These are phyloP conservation scores for Dioscorea alata DNA, from an alignment of 106 monocot genomes.

Conservation along the genomic window DNA sequence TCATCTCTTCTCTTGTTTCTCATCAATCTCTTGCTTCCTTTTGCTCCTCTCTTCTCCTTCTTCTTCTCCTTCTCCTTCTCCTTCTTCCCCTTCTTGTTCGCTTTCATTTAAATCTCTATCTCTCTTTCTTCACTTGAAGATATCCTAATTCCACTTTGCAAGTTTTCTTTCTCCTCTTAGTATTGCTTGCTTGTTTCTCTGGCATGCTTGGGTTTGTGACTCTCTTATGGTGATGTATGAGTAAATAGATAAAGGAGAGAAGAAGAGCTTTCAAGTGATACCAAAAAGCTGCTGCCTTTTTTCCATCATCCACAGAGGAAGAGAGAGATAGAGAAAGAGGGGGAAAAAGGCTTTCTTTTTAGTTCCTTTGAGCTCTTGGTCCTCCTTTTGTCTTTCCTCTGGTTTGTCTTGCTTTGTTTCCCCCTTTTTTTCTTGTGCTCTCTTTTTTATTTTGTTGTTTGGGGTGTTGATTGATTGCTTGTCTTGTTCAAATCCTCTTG, in stretches of 20 bases:
- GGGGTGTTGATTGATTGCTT: background rate
- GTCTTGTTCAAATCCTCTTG: background rate
- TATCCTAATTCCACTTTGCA: constrained; percentile 6
- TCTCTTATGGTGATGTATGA: background rate
- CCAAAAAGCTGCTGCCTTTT: constrained; percentile 22
- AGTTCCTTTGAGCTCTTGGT: background rate
- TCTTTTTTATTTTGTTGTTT: background rate
- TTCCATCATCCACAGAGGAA: background rate
- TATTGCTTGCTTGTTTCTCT: background rate
- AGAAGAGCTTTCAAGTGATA: background rate
- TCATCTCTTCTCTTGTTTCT: constrained; percentile 6
- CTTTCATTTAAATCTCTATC: constrained; percentile 4
- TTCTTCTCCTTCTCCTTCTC: constrained; percentile 2
- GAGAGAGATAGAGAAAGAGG: background rate
- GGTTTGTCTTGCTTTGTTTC: background rate
- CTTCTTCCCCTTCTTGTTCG: background rate
- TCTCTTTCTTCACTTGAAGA: constrained; percentile 6
- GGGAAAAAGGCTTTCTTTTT: background rate
- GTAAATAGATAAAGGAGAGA: background rate
- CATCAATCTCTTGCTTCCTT: constrained; percentile 54
- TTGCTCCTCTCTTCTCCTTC: background rate
- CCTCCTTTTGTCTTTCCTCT: background rate
- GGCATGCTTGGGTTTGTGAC: background rate
- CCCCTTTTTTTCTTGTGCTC: background rate
- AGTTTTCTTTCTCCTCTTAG: constrained; percentile 7